Conservation (phyloP, 2,329 filamentous ascomycete genomes). For the Pseudocercospora fijiensis region DNA sequence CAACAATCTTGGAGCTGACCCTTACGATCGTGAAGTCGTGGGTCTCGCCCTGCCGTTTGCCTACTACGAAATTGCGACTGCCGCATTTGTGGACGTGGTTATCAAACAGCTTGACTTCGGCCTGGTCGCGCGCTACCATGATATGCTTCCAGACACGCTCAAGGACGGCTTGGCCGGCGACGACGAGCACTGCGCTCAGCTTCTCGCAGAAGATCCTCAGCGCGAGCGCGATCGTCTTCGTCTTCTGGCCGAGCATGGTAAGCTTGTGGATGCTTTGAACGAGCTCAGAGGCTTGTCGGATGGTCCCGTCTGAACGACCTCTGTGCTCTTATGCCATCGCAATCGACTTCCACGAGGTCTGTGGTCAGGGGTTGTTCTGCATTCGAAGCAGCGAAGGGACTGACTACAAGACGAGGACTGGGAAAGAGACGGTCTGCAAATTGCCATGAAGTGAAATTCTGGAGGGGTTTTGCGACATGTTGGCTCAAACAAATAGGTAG, state of each 20-base stretch:
- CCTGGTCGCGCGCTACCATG: conserved; percentile 24
- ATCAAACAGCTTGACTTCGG: conserved; percentile 29
- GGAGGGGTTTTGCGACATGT: not conserved
- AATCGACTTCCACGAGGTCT: not conserved
- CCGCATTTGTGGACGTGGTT: conserved; percentile 61
- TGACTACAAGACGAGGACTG: not conserved
- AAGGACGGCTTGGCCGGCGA: conserved; percentile 19
- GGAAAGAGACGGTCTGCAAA: not conserved
- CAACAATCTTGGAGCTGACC: conserved; percentile 55
- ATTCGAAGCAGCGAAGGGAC: not conserved
- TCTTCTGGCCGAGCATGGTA: conserved; percentile 33
- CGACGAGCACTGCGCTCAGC: conserved; percentile 25
- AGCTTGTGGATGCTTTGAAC: conserved; percentile 34
- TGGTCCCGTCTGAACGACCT: conserved; percentile 13
- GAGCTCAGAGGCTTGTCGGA: conserved; percentile 26
- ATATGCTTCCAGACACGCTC: conserved; percentile 13
- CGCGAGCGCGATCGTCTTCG: conserved; percentile 31
- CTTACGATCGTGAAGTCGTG: conserved; percentile 59
- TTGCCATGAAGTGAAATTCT: not conserved
- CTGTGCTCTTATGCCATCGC: too few relatives aligned
- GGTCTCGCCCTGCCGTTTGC: conserved; percentile 64
- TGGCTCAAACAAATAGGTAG: not conserved
- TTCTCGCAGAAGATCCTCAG: conserved; percentile 40
- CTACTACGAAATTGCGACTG: conserved; percentile 67
- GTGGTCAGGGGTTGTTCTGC: not conserved